Evolutionary conservation across 768 basidiomycete genomes (phyloP).

Genomic region (Phaeotremella skinneri): DNA sequence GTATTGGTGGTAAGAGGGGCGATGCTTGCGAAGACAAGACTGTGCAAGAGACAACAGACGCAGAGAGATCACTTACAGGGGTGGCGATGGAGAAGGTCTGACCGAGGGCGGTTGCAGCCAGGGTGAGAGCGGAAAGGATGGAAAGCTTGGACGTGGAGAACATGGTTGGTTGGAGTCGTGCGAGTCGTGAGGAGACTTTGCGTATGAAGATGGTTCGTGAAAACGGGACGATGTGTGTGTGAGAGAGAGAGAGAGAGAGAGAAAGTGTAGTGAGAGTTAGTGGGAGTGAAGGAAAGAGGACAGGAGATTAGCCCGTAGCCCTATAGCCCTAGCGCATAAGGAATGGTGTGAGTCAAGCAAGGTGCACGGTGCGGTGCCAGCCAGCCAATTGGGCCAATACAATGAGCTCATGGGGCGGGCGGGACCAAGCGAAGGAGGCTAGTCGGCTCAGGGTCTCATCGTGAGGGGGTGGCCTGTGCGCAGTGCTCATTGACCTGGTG

Average conservation of each 20-base stretch:
- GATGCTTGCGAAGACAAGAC: background rate
- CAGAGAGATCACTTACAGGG: constrained; percentile 32
- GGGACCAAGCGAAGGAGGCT: too few species aligned
- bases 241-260: background rate
- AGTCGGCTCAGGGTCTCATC: too few species aligned
- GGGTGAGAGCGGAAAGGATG: constrained; percentile 20
- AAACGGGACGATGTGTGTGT: constrained; percentile 1
- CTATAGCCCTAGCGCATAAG: too few species aligned
- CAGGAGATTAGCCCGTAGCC: too few species aligned
- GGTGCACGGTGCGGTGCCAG: too few species aligned
- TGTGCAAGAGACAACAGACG: constrained; percentile 1
- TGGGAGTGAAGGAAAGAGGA: background rate
- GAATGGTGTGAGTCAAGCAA: too few species aligned
- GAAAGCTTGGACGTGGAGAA: constrained; percentile 33
- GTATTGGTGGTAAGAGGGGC: constrained; percentile 6
- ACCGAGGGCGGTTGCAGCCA: constrained; percentile 40
- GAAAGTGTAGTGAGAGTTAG: background rate
- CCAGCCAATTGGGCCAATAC: too few species aligned
- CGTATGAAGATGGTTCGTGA: background rate
- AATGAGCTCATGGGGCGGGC: too few species aligned
- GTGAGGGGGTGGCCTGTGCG: too few species aligned
- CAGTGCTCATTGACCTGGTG: too few species aligned
- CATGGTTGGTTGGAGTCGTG: constrained; percentile 20
- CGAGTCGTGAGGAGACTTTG: constrained; percentile 1
- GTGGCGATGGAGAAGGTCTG: constrained; percentile 46